Conservation (phyloP, 2,329 filamentous ascomycete species). For the Chaetomiaceae sp. region DNA sequence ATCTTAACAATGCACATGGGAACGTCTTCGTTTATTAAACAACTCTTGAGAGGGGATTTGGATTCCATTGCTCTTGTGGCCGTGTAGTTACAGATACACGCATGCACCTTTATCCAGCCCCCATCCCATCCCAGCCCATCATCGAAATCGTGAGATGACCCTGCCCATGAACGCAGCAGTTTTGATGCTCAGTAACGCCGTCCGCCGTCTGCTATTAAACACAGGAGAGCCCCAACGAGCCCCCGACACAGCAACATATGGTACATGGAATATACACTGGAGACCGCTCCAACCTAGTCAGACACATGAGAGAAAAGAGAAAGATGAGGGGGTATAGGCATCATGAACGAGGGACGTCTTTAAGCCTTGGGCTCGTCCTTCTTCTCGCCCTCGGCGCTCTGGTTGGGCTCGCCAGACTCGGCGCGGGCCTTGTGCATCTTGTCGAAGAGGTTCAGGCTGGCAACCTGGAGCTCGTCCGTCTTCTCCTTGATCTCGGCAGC, state of each 20-base stretch:
- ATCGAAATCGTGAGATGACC: slow-evolving; percentile 41
- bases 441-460: slow-evolving; percentile 94
- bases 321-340: slow-evolving; percentile 27
- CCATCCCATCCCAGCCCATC: slow-evolving; percentile 40
- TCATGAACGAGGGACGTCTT: slow-evolving; percentile 30
- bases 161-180: slow-evolving; percentile 34
- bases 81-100: slow-evolving; percentile 39
- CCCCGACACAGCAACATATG: slow-evolving; percentile 32
- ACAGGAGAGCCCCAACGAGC: slow-evolving; percentile 34
- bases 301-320: slow-evolving; percentile 28
- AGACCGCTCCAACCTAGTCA: slow-evolving; percentile 31
- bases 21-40: no score
- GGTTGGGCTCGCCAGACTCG: slow-evolving; percentile 54
- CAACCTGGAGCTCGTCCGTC: slow-evolving; percentile 95
- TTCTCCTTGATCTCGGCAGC: slow-evolving; percentile 96
- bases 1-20: no score
- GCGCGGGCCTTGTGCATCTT: slow-evolving; percentile 98
- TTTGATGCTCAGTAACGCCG: slow-evolving; percentile 51
- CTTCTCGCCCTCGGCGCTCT: slow-evolving; percentile 22
- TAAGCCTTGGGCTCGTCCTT: slow-evolving; percentile 37
- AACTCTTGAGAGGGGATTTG: slow-evolving; percentile 52
- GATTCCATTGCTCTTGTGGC: slow-evolving; percentile 28
- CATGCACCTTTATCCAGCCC: slow-evolving; percentile 38
- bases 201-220: slow-evolving; percentile 44
- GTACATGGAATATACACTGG: slow-evolving; percentile 47